phyloP scores from a whole-genome alignment of 1,139 yeast genomes.

The Saccharomyces hybrid region DNA sequence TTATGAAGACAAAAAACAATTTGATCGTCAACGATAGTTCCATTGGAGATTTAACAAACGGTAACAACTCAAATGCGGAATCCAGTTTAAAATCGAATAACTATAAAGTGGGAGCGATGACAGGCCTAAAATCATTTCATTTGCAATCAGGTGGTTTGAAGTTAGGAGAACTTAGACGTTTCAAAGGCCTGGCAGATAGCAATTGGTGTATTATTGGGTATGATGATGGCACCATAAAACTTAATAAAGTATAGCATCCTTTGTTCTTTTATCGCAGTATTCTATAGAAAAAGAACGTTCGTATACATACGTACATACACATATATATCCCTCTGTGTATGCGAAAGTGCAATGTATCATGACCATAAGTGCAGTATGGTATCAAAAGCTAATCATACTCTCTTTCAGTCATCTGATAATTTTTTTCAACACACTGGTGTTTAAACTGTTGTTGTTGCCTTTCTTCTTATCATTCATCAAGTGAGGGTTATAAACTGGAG shows the following conservation, averaged over 20 bases:
- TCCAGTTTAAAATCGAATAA: constrained; percentile 4
- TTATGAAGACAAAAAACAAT: constrained; percentile 17
- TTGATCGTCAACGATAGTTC: constrained; percentile 19
- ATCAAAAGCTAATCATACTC: not conserved
- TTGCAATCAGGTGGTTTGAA: not conserved
- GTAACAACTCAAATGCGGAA: not conserved
- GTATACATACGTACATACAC: not conserved
- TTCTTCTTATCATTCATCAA: not conserved
- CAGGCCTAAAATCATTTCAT: not conserved
- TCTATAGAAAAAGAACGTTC: not conserved
- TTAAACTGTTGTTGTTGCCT: not conserved
- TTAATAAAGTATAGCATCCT: constrained; percentile 8
- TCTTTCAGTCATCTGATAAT: not conserved
- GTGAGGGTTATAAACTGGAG: not conserved
- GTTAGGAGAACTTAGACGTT: not conserved
- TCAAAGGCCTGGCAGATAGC: not conserved
- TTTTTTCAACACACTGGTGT: not conserved
- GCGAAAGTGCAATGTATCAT: not conserved
- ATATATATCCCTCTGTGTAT: not conserved
- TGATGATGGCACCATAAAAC: constrained; percentile 27
- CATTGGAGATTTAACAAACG: constrained; percentile 9
- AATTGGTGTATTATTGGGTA: constrained; percentile 29
- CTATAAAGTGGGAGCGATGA: constrained; percentile 4
- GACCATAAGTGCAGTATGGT: not conserved
- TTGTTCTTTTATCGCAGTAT: not conserved